Evolutionary conservation across 78 protist species (phyloP), one percentile per base, ranked within the genome.

Genomic region (Diacronema lutheri): DNA sequence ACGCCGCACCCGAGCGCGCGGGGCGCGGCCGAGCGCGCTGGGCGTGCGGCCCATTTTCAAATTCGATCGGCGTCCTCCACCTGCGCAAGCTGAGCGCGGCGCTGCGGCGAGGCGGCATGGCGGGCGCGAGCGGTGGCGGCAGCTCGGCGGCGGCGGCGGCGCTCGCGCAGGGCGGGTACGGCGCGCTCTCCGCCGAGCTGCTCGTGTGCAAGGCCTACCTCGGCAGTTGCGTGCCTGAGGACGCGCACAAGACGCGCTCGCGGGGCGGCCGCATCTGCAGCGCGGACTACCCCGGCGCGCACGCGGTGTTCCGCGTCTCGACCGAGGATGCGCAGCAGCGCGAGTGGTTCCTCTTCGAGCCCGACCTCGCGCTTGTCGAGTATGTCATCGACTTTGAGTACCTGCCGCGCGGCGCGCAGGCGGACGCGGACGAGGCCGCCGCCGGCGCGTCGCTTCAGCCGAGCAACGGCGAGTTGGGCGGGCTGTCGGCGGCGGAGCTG

Each of bases 331-430:
- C 55, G n/a, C 85, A 86, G 85, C 94, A 92, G 82, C 84, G 92
- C 3, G n/a, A 58, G n/a, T 92, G 92, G 92, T 88, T 71, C n/a
- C 64, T 83, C 57, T 84, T 88, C 58, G 89, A 87, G 16, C 71
- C 85, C 55, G 55, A 37, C 10, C 77, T 88, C 23, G 89, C 88
- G 66, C 84, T 92, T 3, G 90, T 92, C 33, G 94, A 92, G 88
- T 92, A 88, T 77, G 50, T 92, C 25, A 90, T 92, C 31, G 91
- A 85, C 76, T 69, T 76, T 81, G 86, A 80, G 74, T 91, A 91
- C 91, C 35, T 40, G 23, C 14, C 41, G 31, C 58, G 57, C 60
- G n/a, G 40, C 40, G 38, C 40, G 21, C 2, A 3, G 64, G 21
- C 41, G 31, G n/a, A n/a, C n/a, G n/a, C n/a, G n/a, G n/a, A n/a